These are phyloP conservation scores for Fallopia convolvulus DNA, from an alignment of 148 eudicot species.

Conservation along the genomic window DNA sequence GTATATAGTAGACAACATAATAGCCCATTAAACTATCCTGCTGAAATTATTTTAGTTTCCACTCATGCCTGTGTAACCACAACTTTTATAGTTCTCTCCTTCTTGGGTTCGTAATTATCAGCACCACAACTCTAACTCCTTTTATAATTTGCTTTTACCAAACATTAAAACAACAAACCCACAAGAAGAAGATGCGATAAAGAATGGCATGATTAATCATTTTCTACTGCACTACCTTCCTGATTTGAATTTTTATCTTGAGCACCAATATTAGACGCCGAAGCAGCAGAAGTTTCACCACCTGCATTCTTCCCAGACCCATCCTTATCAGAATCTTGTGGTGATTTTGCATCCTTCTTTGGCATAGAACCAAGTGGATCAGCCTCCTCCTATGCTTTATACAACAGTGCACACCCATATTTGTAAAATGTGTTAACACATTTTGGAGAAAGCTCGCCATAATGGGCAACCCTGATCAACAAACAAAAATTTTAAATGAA, in stretches of 20 bases:
- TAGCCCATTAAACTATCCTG: not conserved
- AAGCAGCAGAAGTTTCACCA: slow-evolving; percentile 49
- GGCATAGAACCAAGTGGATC: slow-evolving; percentile 77
- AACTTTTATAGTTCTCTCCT: not conserved
- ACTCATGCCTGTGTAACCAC: not conserved
- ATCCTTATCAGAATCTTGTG: slow-evolving; percentile 35
- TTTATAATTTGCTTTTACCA: not conserved
- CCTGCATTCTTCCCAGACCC: slow-evolving; percentile 32
- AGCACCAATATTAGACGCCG: slow-evolving; percentile 39
- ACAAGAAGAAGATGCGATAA: not conserved
- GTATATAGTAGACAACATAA: not conserved
- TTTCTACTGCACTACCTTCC: slow-evolving; percentile 27
- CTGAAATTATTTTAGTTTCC: not conserved
- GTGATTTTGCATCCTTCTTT: slow-evolving; percentile 65
- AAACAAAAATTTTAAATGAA: not conserved
- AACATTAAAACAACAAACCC: not conserved
- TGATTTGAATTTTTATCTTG: slow-evolving; percentile 37
- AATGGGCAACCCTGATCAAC: slow-evolving; percentile 48
- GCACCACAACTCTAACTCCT: not conserved
- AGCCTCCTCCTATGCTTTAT: slow-evolving; percentile 95
- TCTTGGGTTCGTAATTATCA: not conserved
- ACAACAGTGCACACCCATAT: slow-evolving; percentile 77
- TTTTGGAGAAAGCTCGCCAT: slow-evolving; percentile 87
- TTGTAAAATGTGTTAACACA: slow-evolving; percentile 69
- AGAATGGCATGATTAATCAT: slow-evolving; percentile 32